phyloP scores from a whole-genome alignment of 2,329 filamentous ascomycete genomes.

The Huntiella decipiens region DNA sequence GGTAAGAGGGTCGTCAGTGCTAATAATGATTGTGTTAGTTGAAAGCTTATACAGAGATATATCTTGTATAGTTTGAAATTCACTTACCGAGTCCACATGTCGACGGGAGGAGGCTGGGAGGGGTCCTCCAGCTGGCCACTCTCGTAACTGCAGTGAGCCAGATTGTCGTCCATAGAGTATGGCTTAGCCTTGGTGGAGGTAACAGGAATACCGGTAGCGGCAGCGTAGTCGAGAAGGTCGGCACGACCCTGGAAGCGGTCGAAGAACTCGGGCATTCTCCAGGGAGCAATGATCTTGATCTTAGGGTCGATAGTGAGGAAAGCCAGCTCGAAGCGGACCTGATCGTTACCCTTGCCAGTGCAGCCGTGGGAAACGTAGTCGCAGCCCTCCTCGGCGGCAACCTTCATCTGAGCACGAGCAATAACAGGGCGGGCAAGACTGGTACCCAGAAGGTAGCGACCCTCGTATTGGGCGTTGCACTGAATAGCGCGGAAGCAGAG shows the following conservation, averaged over 20 bases:
- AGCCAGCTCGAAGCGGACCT: conserved; percentile 23
- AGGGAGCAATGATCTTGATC: conserved; percentile 58
- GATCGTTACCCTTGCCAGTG: conserved; percentile 36
- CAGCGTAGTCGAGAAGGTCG: conserved; percentile 55
- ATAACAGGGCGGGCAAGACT: conserved; percentile 46
- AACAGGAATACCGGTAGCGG: conserved; percentile 47
- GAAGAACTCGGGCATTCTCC: conserved; percentile 52
- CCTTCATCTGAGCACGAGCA: conserved; percentile 39
- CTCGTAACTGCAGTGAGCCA: conserved; percentile 66
- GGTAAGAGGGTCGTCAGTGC: conserved; percentile 36
- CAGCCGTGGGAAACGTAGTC: conserved; percentile 21
- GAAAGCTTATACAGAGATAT: background rate
- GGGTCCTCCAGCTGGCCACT: conserved; percentile 49
- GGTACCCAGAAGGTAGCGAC: conserved; percentile 26
- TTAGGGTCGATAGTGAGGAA: conserved; percentile 33
- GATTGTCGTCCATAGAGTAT: conserved; percentile 46
- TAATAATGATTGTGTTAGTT: conserved; percentile 11
- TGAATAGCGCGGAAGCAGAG: conserved; percentile 59
- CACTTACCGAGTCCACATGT: conserved; percentile 43
- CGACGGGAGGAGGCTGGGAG: conserved; percentile 39
- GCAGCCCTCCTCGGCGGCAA: conserved; percentile 19
- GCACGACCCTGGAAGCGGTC: conserved; percentile 51
- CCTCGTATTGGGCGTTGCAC: conserved; percentile 45
- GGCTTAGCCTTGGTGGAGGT: conserved; percentile 54
- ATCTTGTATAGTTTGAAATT: background rate